Evolutionary conservation across 2,329 filamentous ascomycete genomes (phyloP).

Genomic region (Alternaria atra): DNA sequence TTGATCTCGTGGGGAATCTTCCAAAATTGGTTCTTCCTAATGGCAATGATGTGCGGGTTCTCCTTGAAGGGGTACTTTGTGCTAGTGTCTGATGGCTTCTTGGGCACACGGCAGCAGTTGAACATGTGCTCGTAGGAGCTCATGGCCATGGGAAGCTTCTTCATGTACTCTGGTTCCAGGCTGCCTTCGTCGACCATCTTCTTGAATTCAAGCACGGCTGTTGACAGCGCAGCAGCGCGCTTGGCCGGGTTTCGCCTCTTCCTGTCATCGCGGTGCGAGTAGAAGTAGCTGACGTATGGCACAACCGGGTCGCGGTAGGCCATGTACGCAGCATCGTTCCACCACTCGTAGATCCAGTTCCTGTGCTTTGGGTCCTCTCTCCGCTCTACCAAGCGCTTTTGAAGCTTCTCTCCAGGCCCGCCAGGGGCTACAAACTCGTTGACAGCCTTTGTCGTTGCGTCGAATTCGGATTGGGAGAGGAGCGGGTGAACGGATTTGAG

Average conservation of each 20-base stretch:
- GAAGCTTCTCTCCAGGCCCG: slow-evolving; percentile 80
- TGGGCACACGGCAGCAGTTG: slow-evolving; percentile 87
- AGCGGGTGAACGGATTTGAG: slow-evolving; percentile 81
- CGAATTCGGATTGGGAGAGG: slow-evolving; percentile 72
- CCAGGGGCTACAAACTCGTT: slow-evolving; percentile 89
- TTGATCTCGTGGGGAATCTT: slow-evolving; percentile 84
- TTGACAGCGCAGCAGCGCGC: slow-evolving; percentile 89
- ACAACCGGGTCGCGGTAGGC: slow-evolving; percentile 94
- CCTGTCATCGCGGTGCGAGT: slow-evolving; percentile 95
- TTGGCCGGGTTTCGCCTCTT: slow-evolving; percentile 86
- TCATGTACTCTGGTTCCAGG: slow-evolving; percentile 98
- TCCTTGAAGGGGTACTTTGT: slow-evolving; percentile 78
- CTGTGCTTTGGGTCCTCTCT: slow-evolving; percentile 80
- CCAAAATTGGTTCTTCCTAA: slow-evolving; percentile 98
- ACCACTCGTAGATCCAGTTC: slow-evolving; percentile 99
- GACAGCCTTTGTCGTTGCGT: slow-evolving; percentile 81
- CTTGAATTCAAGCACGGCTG: slow-evolving; percentile 91
- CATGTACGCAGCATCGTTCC: slow-evolving; percentile 95
- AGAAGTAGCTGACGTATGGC: slow-evolving; percentile 99
- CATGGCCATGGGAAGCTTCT: slow-evolving; percentile 97
- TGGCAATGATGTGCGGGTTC: slow-evolving; percentile 86
- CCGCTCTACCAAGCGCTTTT: slow-evolving; percentile 84
- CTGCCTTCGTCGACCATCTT: slow-evolving; percentile 82
- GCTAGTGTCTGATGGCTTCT: slow-evolving; percentile 81
- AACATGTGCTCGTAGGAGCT: slow-evolving; percentile 99